These are phyloP conservation scores for Fraxinus americana DNA, from an alignment of 257 asterid species.

Conservation along the genomic window DNA sequence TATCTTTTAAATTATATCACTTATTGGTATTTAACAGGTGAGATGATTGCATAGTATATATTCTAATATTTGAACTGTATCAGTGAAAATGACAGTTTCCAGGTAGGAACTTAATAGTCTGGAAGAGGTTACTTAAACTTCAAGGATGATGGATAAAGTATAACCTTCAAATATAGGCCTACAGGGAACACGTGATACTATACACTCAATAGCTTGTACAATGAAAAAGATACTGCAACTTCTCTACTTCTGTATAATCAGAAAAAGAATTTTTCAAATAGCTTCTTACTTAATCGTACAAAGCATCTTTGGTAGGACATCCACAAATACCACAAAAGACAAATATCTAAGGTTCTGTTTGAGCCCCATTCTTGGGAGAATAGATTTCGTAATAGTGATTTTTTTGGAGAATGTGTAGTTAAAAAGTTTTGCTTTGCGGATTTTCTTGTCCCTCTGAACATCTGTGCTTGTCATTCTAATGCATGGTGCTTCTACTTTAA, in stretches of 20 bases:
- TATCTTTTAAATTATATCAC: not conserved
- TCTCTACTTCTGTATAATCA: not conserved
- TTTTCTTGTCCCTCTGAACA: conserved; percentile 73
- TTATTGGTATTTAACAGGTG: not conserved
- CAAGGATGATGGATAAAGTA: not conserved
- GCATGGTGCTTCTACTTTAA: conserved; percentile 56
- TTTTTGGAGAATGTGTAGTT: too few species aligned
- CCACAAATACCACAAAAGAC: not conserved
- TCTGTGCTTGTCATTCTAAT: conserved; percentile 44
- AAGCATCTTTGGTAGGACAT: not conserved
- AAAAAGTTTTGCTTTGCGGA: conserved; percentile 57
- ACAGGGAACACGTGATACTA: not conserved
- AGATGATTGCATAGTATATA: not conserved
- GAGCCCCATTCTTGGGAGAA: too few species aligned
- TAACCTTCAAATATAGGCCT: not conserved
- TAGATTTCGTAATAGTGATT: too few species aligned
- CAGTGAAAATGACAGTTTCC: not conserved
- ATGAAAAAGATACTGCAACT: not conserved
- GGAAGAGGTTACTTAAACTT: not conserved
- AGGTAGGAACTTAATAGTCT: not conserved
- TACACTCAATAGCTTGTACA: not conserved
- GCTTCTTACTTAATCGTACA: not conserved
- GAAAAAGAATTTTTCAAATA: not conserved
- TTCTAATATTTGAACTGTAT: not conserved
- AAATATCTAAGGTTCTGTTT: not conserved